Evolutionary conservation across 192 early-diverging fungal genomes (phyloP).

Genomic region (Anaeromyces robustus): DNA sequence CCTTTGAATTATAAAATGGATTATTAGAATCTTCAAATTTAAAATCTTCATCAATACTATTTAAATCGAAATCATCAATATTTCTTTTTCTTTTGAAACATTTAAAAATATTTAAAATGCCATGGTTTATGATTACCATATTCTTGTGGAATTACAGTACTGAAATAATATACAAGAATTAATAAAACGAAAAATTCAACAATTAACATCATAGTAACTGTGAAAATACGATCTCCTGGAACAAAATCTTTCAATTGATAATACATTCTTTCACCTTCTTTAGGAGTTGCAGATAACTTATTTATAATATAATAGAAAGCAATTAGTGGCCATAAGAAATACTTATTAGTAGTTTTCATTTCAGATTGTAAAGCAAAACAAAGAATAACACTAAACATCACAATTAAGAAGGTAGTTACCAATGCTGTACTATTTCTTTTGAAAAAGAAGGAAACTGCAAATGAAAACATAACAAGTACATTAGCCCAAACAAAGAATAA

Average conservation of each 20-base stretch:
- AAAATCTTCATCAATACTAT: no score
- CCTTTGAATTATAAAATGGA: no score
- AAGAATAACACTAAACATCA: background rate
- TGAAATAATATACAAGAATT: slow-evolving; percentile 11
- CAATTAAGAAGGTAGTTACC: background rate
- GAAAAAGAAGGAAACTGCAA: background rate
- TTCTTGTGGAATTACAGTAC: slow-evolving; percentile 26
- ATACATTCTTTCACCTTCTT: no score
- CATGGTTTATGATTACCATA: slow-evolving; percentile 47
- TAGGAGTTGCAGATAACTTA: no score
- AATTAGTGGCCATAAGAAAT: no score
- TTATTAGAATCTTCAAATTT: no score
- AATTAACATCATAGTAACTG: slow-evolving; percentile 33
- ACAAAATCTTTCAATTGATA: no score
- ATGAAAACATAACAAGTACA: background rate
- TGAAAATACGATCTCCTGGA: slow-evolving; percentile 10
- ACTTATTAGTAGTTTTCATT: no score
- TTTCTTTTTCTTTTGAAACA: no score
- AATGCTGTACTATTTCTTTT: background rate
- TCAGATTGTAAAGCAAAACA: no score
- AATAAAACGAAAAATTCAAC: slow-evolving; percentile 28
- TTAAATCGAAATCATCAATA: no score
- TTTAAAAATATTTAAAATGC: slow-evolving; percentile 23
- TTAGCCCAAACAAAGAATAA: background rate
- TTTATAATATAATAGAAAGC: no score